These are phyloP conservation scores for Vigna angularis DNA, from an alignment of 306 rosid species.

Conservation along the genomic window DNA sequence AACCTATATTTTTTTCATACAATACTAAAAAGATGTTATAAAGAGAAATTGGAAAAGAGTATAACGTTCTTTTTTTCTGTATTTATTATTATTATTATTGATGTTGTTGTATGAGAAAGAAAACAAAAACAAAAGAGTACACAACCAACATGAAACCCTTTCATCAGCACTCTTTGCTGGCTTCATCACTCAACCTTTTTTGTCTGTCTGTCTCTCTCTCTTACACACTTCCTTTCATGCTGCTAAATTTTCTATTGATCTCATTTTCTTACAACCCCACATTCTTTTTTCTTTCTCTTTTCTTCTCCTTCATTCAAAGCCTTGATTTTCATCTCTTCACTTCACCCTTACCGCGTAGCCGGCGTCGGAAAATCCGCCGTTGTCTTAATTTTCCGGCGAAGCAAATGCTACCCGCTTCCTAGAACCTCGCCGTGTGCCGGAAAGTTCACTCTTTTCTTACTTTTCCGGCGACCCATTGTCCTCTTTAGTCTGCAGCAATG, in stretches of 20 bases:
- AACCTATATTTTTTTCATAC: not conserved
- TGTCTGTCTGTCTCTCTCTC: not conserved
- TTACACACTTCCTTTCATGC: not conserved
- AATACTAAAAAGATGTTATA: not conserved
- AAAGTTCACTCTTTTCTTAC: not conserved
- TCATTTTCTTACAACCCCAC: conserved; percentile 2
- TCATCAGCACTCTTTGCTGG: conserved; percentile 38
- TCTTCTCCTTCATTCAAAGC: conserved; percentile 29
- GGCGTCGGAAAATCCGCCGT: conserved; percentile 15
- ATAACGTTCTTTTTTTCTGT: conserved; percentile 13
- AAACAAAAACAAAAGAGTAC: not conserved
- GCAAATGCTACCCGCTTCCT: conserved; percentile 35
- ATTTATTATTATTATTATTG: no score
- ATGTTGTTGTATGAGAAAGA: not conserved
- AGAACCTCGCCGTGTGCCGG: conserved; percentile 28
- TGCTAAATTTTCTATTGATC: not conserved
- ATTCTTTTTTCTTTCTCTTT: conserved; percentile 16
- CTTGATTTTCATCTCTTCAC: conserved; percentile 16
- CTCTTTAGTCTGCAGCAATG: conserved; percentile 45
- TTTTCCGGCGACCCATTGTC: conserved; percentile 24
- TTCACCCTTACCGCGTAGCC: not conserved
- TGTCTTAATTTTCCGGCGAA: conserved; percentile 33
- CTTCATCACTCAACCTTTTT: not conserved
- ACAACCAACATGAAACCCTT: not conserved
- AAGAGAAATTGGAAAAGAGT: not conserved